Percentiles rank a stretch among this genome's conserved stretches.
These are phyloP conservation scores for Fusarium newnesense DNA, from an alignment of 2,329 filamentous ascomycete genomes.

Conservation along the genomic window DNA sequence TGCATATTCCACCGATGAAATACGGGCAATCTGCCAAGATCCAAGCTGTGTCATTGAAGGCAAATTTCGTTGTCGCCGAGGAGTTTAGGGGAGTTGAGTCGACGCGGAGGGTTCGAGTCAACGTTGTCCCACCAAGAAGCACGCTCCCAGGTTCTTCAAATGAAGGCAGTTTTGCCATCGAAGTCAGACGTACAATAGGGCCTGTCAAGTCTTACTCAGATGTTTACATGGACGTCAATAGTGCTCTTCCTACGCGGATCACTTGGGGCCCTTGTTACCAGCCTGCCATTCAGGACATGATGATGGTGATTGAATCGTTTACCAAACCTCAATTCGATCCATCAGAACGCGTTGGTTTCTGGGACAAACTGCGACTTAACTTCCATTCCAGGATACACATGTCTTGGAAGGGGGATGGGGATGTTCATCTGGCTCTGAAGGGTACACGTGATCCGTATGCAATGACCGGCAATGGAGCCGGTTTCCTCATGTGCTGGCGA, in stretches of 20 bases:
- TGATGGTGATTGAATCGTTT: constrained; percentile 98
- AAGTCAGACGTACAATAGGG: constrained; percentile 89
- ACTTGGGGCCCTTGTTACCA: constrained; percentile 99
- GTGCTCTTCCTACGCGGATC: constrained; percentile 87
- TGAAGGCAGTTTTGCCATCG: constrained; percentile 79
- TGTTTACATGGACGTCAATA: constrained; percentile 92
- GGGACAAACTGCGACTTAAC: constrained; percentile 96
- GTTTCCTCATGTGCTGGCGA: constrained; percentile 98
- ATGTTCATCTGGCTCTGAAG: constrained; percentile 93
- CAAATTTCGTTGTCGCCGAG: constrained; percentile 95
- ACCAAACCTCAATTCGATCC: constrained; percentile 95
- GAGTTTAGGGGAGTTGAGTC: constrained; percentile 87
- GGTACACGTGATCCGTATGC: constrained; percentile 92
- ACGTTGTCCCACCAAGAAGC: constrained; percentile 78
- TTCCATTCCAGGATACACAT: constrained; percentile 93
- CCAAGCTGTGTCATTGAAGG: constrained; percentile 83
- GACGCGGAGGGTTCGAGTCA: constrained; percentile 80
- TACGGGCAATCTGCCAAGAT: constrained; percentile 81
- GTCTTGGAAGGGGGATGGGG: constrained; percentile 94
- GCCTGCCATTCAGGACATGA: constrained; percentile 98
- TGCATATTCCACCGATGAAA: constrained; percentile 89
- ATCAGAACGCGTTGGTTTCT: constrained; percentile 94
- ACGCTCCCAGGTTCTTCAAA: constrained; percentile 65
- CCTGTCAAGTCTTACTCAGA: constrained; percentile 97
- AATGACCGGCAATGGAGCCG: constrained; percentile 90